Base-by-base conservation (phyloP, 2,329 filamentous ascomycete genomes). In the Metarhizium brunneum region DNA sequence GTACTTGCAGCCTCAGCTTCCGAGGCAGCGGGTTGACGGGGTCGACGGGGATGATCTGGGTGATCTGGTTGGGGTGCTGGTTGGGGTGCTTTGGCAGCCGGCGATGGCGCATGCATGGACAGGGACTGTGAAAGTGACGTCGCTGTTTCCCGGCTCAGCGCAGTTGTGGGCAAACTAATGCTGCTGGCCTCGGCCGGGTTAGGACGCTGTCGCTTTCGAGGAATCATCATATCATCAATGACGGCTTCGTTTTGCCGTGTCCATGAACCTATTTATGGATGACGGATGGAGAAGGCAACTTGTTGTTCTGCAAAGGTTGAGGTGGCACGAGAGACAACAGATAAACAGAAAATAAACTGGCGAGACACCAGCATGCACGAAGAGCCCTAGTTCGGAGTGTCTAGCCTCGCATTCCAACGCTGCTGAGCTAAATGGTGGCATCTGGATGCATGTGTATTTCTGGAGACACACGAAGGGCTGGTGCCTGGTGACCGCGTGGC, bases 191-290 rank as follows among this genome's bases (percentile, higher is more conserved):
- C 59, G 47, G 61, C 60, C 53, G 65, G 60, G 53, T 68, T 67
- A 51, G 64, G 64, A 49, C 68, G 64, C 57, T 62, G 64, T 61
- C 65, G 64, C 61, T 71, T 71, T 56, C 68, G 68, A 50, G 67
- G 62, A 60, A 64, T 57, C 69, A 71, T 71, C 54, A 59, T 59
- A 55, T 54, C 18, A 20, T 25, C 25, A 25, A 25, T 25, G 38
- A 11, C n/a, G 2, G 38, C n/a, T 35, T 45, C 47, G 53, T 35
- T 51, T 48, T 40, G 35, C 43, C 50, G 38, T 36, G 52, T n/a
- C 36, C 49, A 51, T 36, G 49, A 29, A 13, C 2, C 5, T 30
- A 38, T 7, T 7, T 35, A 35, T 11, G 16, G 20, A 20, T 14
- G 5, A 20, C 6, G 30, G n/a, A 47, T 16, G 8, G n/a, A 54